phyloP scores from a whole-genome alignment of 2,329 filamentous ascomycete genomes.

The Lomentospora prolificans region DNA sequence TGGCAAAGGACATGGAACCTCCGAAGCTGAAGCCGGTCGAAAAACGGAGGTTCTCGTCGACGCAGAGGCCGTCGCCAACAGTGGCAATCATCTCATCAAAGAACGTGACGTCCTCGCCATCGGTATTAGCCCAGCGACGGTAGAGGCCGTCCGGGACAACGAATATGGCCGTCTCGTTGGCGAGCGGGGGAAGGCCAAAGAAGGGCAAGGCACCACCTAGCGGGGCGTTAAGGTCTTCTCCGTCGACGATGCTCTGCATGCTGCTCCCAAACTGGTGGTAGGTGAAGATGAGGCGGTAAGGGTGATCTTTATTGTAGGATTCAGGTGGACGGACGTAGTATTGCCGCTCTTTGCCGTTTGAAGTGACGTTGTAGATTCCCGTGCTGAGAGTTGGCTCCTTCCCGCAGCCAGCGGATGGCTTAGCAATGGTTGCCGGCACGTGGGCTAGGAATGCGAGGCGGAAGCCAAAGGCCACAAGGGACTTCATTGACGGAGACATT shows the following conservation, averaged over 20 bases:
- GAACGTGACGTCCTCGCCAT: constrained; percentile 29
- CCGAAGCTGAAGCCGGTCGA: constrained; percentile 33
- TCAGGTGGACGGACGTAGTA: constrained; percentile 26
- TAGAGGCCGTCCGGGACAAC: constrained; percentile 29
- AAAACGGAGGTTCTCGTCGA: constrained; percentile 30
- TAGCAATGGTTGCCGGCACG: background rate
- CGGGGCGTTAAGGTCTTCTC: constrained; percentile 11
- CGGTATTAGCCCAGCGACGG: constrained; percentile 29
- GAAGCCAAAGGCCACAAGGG: background rate
- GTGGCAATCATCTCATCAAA: constrained; percentile 26
- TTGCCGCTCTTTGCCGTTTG: constrained; percentile 25
- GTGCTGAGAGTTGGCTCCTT: constrained; percentile 19
- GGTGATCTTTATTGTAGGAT: constrained; percentile 26
- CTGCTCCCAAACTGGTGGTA: constrained; percentile 28
- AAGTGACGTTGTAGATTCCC: constrained; percentile 20
- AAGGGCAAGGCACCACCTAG: constrained; percentile 13
- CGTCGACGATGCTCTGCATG: constrained; percentile 23
- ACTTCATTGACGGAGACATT: too few relatives aligned
- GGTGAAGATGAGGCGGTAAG: constrained; percentile 30
- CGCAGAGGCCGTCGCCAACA: constrained; percentile 28
- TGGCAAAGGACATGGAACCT: constrained; percentile 28
- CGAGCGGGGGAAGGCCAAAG: constrained; percentile 26
- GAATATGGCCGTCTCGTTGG: constrained; percentile 26
- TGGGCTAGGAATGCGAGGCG: background rate
- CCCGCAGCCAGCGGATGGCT: constrained; percentile 21